These are phyloP conservation scores for Amanita inopinata DNA, from an alignment of 768 basidiomycete genomes.

Conservation along the genomic window DNA sequence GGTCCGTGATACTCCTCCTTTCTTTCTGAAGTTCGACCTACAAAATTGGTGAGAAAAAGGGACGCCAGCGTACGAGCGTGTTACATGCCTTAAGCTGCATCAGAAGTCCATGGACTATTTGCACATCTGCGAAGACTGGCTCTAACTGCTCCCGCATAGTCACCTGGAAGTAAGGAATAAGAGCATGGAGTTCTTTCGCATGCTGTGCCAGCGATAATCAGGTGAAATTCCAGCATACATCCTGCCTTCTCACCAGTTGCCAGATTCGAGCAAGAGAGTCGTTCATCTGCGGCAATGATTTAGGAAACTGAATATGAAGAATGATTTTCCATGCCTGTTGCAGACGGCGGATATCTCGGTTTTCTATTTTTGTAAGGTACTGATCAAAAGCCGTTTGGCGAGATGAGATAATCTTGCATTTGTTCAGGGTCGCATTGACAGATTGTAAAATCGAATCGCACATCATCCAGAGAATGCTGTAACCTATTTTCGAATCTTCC, in stretches of 20 bases:
- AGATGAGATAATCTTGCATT: not conserved
- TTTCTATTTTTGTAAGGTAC: not conserved
- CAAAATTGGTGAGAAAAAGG: not conserved
- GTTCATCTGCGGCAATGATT: not conserved
- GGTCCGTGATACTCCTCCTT: not conserved
- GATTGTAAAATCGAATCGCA: not conserved
- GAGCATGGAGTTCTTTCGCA: not conserved
- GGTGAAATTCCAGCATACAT: not conserved
- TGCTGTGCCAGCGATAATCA: not conserved
- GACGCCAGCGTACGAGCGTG: not conserved
- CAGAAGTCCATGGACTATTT: not conserved
- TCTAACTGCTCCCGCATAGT: conserved; percentile 1
- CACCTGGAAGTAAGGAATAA: conserved; percentile 1
- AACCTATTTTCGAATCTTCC: conserved; percentile 10
- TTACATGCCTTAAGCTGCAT: not conserved
- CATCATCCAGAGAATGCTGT: conserved; percentile 11
- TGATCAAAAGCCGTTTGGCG: not conserved
- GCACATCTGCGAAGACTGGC: conserved; percentile 2
- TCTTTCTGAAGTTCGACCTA: conserved; percentile 4
- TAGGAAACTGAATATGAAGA: not conserved
- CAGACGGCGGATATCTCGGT: not conserved
- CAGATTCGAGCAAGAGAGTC: not conserved
- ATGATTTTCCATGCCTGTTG: not conserved
- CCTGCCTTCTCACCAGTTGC: not conserved
- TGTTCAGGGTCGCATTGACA: not conserved